These are phyloP conservation scores for Ustilago crameri DNA, from an alignment of 1,284 basidiomycete genomes.

Conservation along the genomic window DNA sequence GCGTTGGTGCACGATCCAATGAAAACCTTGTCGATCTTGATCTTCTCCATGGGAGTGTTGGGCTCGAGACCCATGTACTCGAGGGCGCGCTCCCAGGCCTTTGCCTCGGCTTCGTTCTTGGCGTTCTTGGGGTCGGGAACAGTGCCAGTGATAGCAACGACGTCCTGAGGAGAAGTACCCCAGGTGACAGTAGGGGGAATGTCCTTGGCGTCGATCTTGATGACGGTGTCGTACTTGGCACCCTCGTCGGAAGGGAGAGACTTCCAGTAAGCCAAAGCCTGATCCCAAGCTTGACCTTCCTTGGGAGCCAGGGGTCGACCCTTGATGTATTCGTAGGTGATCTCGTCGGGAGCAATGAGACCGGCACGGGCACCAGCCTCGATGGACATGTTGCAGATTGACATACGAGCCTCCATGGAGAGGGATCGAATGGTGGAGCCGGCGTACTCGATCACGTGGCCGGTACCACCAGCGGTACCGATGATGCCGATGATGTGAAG, in stretches of 20 bases:
- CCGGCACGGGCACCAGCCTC: conserved; percentile 68
- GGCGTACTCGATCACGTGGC: conserved; percentile 65
- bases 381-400: conserved; percentile 68
- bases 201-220: conserved; percentile 63
- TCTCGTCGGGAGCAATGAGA: conserved; percentile 66
- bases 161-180: conserved; percentile 66
- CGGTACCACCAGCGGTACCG: conserved; percentile 67
- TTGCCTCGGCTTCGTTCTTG: conserved; percentile 53
- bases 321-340: conserved; percentile 66
- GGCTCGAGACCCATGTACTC: conserved; percentile 67
- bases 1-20: conserved; percentile 68
- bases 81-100: conserved; percentile 57
- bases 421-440: conserved; percentile 63
- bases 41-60: conserved; percentile 62
- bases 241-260: conserved; percentile 62
- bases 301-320: conserved; percentile 65
- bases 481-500: conserved; percentile 66
- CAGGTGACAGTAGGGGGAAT: conserved; percentile 66
- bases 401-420: conserved; percentile 67
- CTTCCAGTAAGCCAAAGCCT: conserved; percentile 63
- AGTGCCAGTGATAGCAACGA: conserved; percentile 63
- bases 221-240: conserved; percentile 63
- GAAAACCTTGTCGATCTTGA: conserved; percentile 68
- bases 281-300: conserved; percentile 61
- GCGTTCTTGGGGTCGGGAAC: conserved; percentile 64